Conservation (phyloP, 2,329 filamentous ascomycete genomes). For the Apiospora arundinis region DNA sequence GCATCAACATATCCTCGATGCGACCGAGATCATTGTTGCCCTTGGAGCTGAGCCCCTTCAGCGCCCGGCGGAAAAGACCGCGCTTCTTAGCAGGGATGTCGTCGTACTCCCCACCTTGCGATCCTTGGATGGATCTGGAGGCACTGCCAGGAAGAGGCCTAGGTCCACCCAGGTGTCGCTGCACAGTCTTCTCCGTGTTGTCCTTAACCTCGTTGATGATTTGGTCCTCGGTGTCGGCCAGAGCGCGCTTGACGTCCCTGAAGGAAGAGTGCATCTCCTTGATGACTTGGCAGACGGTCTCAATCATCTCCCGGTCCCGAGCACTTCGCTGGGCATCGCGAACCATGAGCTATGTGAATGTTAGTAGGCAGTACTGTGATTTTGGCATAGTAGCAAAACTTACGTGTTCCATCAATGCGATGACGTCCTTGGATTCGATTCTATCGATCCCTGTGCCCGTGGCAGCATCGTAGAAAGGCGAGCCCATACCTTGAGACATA, state of each 20-base stretch:
- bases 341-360: constrained; percentile 75
- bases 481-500: constrained; percentile 89
- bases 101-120: constrained; percentile 61
- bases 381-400: constrained; percentile 45
- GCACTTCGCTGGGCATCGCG: constrained; percentile 96
- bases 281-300: constrained; percentile 90
- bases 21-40: constrained; percentile 86
- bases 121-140: constrained; percentile 65
- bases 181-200: constrained; percentile 83
- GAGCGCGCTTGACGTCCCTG: constrained; percentile 91
- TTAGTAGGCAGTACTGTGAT: constrained; percentile 27
- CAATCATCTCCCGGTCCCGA: constrained; percentile 93
- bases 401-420: constrained; percentile 92
- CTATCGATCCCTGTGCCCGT: constrained; percentile 87
- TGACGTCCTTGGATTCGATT: constrained; percentile 95
- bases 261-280: constrained; percentile 98
- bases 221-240: constrained; percentile 87
- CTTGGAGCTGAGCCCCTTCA: constrained; percentile 88
- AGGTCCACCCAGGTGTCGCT: constrained; percentile 84
- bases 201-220: constrained; percentile 88
- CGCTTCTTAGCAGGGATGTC: constrained; percentile 78
- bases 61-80: constrained; percentile 91
- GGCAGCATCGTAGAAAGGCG: constrained; percentile 87
- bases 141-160: constrained; percentile 77
- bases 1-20: constrained; percentile 91